Evolutionary conservation across 352 stramenopile genomes (phyloP), one percentile per base, ranked within the genome.

Genomic region (Pythium periplocum): DNA sequence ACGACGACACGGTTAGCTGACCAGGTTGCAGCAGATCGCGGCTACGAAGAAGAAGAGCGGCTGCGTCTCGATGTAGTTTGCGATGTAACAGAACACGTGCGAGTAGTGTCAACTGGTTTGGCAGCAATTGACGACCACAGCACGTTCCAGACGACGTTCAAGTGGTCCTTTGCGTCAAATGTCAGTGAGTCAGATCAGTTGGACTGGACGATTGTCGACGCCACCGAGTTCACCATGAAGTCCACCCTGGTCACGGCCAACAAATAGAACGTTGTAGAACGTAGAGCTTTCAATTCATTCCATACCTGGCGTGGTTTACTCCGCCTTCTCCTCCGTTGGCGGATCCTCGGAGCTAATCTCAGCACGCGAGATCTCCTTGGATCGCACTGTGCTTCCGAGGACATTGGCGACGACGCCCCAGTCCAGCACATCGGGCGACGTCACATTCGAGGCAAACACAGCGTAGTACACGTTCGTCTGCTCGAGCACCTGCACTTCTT

Each of bases 141-240:
- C 43, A 72, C 51, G 1, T 66, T 82, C 7, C 70, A 83, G 41
- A 83, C 71, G 47, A 43, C 54, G 35, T 84, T 86, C 55, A 46
- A 37, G 47, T 86, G 75, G 75, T 79, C 71, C 6, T 86, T 86
- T 40, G 73, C 81, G 57, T 66, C 73, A 3, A 68, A 77, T 40
- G 73, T 87, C 43, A 83, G 63, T 6, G 56, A 64, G 0, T 43
- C 66, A 0, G 62, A 68, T 1, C 31, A 61, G 6, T 11, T 81
- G 4, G 61, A 84, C 31, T 87, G 76, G 71, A 52, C 17, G 4
- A 80, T 87, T 47, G 54, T 70, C 3, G 48, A 56, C 0, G 71
- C 62, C 2, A 73, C 63, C 32, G 59, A 26, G 17, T 26, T 26
- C 17, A 26, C 17, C 17, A 26, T 26, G 17, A 26, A 26, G 17